Percentiles rank a stretch among this genome's conserved stretches.
phyloP scores from a whole-genome alignment of 495 filamentous ascomycete genomes.

The Penicillium egyptiacum region DNA sequence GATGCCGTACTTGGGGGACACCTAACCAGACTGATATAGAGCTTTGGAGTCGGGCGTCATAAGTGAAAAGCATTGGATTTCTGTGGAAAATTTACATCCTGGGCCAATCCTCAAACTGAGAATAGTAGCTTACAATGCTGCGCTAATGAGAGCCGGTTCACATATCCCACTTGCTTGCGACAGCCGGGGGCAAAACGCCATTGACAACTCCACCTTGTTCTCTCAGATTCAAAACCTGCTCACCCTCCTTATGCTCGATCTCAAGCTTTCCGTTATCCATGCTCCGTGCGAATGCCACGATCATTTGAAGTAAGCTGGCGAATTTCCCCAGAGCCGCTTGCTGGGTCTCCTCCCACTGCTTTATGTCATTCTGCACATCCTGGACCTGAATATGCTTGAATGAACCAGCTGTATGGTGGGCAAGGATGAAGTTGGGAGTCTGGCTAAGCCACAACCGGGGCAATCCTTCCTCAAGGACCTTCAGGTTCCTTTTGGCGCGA shows the following conservation, averaged over 20 bases:
- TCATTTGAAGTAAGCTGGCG: conserved; percentile 35
- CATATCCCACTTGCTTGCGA: conserved; percentile 2
- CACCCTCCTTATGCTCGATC: conserved; percentile 33
- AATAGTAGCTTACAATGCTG: not conserved
- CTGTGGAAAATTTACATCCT: not conserved
- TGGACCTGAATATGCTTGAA: conserved; percentile 55
- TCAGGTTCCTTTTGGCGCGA: conserved; percentile 31
- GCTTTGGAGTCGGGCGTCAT: not conserved
- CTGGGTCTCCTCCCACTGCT: conserved; percentile 55
- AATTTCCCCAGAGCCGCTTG: conserved; percentile 27
- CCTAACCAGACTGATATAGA: not conserved
- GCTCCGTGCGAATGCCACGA: conserved; percentile 43
- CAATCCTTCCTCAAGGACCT: conserved; percentile 46
- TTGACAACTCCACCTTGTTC: conserved; percentile 30
- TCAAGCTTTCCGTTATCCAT: conserved; percentile 41
- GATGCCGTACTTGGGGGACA: not conserved
- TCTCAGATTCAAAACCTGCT: conserved; percentile 44
- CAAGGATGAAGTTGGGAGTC: conserved; percentile 61
- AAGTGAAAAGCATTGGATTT: not conserved
- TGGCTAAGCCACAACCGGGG: conserved; percentile 61
- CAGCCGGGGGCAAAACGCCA: conserved; percentile 12
- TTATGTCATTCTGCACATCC: conserved; percentile 45
- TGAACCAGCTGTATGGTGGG: conserved; percentile 53
- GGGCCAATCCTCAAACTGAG: not conserved
- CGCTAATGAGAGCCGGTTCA: not conserved